Conservation (phyloP, 2,329 filamentous ascomycete species). For the Seiridium unicorne region DNA sequence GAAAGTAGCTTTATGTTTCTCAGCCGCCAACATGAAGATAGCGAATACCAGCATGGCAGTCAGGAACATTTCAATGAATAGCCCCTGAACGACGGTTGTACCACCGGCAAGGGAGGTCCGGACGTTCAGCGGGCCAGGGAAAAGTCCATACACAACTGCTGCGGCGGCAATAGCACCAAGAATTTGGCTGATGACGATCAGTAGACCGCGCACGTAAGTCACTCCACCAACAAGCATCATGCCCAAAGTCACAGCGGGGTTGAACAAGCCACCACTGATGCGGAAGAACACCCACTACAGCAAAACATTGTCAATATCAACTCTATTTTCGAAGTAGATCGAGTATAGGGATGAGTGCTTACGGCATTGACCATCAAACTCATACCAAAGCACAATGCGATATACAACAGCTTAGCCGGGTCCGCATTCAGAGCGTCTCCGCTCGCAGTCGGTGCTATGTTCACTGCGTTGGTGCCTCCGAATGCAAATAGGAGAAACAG, state of each 20-base stretch:
- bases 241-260: constrained; percentile 13
- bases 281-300: constrained; percentile 34
- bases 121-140: constrained; percentile 36
- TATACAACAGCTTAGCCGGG: constrained; percentile 22
- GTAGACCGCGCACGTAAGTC: background rate
- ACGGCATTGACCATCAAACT: constrained; percentile 30
- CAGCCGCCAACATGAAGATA: constrained; percentile 56
- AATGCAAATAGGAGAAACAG: constrained; percentile 43
- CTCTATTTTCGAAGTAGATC: background rate
- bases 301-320: no score
- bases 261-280: constrained; percentile 22
- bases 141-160: constrained; percentile 22
- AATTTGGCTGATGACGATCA: constrained; percentile 7
- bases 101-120: constrained; percentile 40
- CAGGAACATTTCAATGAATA: constrained; percentile 54
- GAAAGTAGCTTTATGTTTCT: constrained; percentile 61
- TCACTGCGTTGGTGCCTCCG: constrained; percentile 31
- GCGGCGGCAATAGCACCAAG: constrained; percentile 20
- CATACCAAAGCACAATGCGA: constrained; percentile 27
- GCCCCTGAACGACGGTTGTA: constrained; percentile 40
- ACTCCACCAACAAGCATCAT: constrained; percentile 9
- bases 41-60: constrained; percentile 51
- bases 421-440: background rate
- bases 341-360: background rate
- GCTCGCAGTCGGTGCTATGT: constrained; percentile 4